These are phyloP conservation scores for Rhodotorula taiwanensis DNA, from an alignment of 768 basidiomycete genomes.

Conservation along the genomic window DNA sequence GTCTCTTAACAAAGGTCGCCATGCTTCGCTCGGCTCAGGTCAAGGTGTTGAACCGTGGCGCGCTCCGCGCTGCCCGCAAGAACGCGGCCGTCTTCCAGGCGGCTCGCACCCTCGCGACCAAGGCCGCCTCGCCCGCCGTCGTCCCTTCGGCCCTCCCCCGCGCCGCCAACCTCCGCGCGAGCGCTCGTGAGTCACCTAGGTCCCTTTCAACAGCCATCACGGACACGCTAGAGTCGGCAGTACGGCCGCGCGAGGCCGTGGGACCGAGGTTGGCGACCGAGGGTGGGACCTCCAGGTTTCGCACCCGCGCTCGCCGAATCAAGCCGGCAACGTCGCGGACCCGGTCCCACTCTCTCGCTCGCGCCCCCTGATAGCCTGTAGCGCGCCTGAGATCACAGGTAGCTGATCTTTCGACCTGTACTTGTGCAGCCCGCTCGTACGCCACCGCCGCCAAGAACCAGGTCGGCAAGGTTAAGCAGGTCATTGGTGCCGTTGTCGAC, in stretches of 20 bases:
- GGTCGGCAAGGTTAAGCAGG: constrained; percentile 57
- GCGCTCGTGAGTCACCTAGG: constrained; percentile 4
- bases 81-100: constrained; percentile 34
- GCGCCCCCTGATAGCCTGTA: neutral
- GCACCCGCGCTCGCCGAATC: neutral
- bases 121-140: constrained; percentile 26
- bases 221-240: neutral
- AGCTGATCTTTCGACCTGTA: too few relatives aligned
- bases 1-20: neutral
- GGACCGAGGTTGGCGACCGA: neutral
- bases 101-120: constrained; percentile 33
- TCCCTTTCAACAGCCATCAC: too few relatives aligned
- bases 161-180: constrained; percentile 19
- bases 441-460: constrained; percentile 35
- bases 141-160: constrained; percentile 16
- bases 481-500: constrained; percentile 99
- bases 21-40: constrained; percentile 33
- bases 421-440: constrained; percentile 38
- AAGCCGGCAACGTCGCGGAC: too few relatives aligned
- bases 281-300: constrained; percentile 26
- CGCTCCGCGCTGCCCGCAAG: constrained; percentile 32
- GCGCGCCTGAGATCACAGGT: rapidly evolving
- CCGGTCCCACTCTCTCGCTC: neutral
- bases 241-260: neutral
- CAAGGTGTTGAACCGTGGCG: constrained; percentile 32